Evolutionary conservation across 2,329 filamentous ascomycete species (phyloP), one percentile per base, ranked within the genome.

Genomic region (Bisporella sp.): DNA sequence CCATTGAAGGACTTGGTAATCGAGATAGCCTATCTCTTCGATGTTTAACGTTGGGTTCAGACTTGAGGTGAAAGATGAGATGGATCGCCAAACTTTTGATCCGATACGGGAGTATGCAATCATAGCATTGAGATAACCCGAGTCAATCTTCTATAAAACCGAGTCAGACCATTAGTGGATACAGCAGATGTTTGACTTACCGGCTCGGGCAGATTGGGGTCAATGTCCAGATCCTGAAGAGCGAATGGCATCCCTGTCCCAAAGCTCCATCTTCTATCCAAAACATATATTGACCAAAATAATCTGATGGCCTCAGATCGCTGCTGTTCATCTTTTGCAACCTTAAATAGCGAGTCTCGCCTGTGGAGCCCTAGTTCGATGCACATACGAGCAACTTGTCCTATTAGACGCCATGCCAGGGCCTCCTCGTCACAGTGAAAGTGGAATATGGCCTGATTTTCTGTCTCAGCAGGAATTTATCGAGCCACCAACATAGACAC

Each of bases 211-310:
- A 96, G 70, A 47, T 79, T 78, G 0, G 84, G 81, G 61, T 96
- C 90, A 53, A 96, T 88, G 63, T 95, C 89, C 12, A 87, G 79
- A 62, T 96, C 90, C 57, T 92, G 85, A 35, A 95, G 74, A 2
- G 87, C 84, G 69, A 89, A 95, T 0, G 90, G 90, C 66, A 96
- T 77, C 0, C 90, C 90, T 0, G 88, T 91, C n/a, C 85, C 87
- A 59, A 96, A 89, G 56, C 86, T 89, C 89, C 89, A 96, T 46
- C 90, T 77, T 39, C 89, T 77, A 64, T 96, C 91, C 39, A 96
- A 73, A 4, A 90, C 84, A 62, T 93, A 95, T 13, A 90, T 82
- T 1, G 85, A 82, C 91, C 89, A 96, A 66, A 95, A 95, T 11
- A 88, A 79, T 46, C 84, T 80, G 31, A 87, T 75, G 0, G 86